Percentiles rank a stretch among this genome's conserved stretches.
phyloP scores from a whole-genome alignment of 148 eudicot genomes.

The Cornus controversa region DNA sequence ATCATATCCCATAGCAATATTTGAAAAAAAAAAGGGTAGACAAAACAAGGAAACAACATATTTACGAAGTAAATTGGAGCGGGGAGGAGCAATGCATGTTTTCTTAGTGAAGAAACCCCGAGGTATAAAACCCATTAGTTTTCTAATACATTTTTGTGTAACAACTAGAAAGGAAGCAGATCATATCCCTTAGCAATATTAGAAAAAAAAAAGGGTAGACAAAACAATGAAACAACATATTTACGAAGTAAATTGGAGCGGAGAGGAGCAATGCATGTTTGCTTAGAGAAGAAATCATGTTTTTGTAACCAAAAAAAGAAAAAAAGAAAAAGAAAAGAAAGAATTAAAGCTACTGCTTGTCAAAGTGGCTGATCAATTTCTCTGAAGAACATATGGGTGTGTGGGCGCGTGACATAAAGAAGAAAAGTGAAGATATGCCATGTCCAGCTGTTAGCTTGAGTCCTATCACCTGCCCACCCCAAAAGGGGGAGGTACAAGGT shows the following conservation, averaged over 20 bases:
- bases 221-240: no score
- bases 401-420: not conserved
- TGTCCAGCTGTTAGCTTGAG: not conserved
- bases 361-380: not conserved
- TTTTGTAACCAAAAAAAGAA: no score
- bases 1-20: not conserved
- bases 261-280: not conserved
- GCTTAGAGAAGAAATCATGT: not conserved
- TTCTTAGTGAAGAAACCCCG: no score
- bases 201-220: not conserved
- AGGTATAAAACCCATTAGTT: conserved; percentile 40
- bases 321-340: no score
- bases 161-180: not conserved
- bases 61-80: not conserved
- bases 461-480: no score
- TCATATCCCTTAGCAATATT: not conserved
- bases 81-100: not conserved
- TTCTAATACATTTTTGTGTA: not conserved
- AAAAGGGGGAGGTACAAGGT: no score
- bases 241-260: not conserved
- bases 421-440: not conserved
- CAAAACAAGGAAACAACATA: no score
- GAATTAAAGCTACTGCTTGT: not conserved
- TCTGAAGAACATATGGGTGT: not conserved
- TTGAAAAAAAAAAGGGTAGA: not conserved